phyloP scores from a whole-genome alignment of 306 rosid species.

The Gastrolobium bilobum region DNA sequence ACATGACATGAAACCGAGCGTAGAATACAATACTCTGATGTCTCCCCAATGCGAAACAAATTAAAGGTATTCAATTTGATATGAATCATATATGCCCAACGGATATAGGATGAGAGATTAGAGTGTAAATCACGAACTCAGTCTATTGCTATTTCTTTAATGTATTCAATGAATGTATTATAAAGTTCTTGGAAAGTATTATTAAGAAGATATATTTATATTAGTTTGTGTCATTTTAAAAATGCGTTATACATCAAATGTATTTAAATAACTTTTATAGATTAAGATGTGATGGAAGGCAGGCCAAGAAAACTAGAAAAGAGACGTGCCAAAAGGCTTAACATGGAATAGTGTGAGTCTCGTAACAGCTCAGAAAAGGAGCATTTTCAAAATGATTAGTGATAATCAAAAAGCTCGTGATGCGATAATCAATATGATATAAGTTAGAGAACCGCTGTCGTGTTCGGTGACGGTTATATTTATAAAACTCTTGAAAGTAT shows the following conservation, averaged over 20 bases:
- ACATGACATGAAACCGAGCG: neutral
- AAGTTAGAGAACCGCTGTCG: conserved; percentile 6
- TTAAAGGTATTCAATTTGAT: conserved; percentile 25
- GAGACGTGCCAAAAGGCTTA: conserved; percentile 29
- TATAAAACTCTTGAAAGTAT: too few relatives aligned
- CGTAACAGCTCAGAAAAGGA: conserved; percentile 28
- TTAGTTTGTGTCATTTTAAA: neutral
- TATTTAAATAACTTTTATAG: neutral
- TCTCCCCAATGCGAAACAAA: conserved; percentile 35
- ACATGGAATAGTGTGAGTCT: neutral
- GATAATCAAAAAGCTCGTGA: conserved; percentile 48
- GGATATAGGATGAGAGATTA: neutral
- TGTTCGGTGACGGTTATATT: too few relatives aligned
- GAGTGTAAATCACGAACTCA: neutral
- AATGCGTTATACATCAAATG: neutral
- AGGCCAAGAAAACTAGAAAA: neutral
- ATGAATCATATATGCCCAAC: neutral
- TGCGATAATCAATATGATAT: conserved; percentile 3
- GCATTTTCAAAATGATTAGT: conserved; percentile 51
- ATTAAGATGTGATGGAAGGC: conserved; percentile 39
- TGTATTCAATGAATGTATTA: neutral
- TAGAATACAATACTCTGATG: neutral
- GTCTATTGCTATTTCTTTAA: neutral
- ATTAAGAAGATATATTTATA: neutral
- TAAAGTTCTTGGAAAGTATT: neutral